Evolutionary conservation across 768 basidiomycete species (phyloP), one percentile per base, ranked within the genome.

Genomic region (Tephrocybe sp.): DNA sequence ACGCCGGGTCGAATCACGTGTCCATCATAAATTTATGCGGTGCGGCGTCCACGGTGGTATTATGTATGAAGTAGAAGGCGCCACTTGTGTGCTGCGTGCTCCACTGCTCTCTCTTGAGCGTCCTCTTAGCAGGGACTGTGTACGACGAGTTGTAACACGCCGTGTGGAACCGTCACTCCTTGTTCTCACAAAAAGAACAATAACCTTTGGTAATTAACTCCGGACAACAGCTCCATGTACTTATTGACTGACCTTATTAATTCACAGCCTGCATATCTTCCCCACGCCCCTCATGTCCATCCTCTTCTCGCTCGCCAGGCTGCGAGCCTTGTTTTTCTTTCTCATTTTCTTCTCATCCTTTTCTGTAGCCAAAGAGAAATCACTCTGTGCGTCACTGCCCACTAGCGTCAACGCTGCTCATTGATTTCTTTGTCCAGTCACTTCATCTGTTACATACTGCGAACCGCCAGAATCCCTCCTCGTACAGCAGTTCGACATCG

Each of bases 361-460:
- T 56, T 72, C 73, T 58, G 57, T 66, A 58, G 80, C 84, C 26
- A 72, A 70, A 62, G 77, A 84, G 60, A 71, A 84, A 41, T 70
- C 75, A 7, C 63, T 90, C 52, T 90, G 88, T 86, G 63, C 58
- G 85, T 83, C 17, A 28, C 40, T 39, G 30, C 49, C 28, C 50
- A 33, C 1, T 44, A 23, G n/a, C 41, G 47, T 15, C 28, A 43
- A 37, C 48, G 34, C 37, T 50, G 39, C 41, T 48, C 24, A 54
- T 53, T 26, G 60, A 48, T 54, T 48, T 47, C 8, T 49, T 56
- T 51, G 43, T 48, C 24, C 64, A 92, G 90, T 89, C 67, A 90
- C 91, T 24, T 91, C 88, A 17, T 92, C 90, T 51, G 88, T 93
- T 62, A 88, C 91, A 25, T 93, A 93, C 66, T 93, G 91, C 69